Conservation (phyloP, 345 rosid genomes). For the Syzygium oleosum region DNA sequence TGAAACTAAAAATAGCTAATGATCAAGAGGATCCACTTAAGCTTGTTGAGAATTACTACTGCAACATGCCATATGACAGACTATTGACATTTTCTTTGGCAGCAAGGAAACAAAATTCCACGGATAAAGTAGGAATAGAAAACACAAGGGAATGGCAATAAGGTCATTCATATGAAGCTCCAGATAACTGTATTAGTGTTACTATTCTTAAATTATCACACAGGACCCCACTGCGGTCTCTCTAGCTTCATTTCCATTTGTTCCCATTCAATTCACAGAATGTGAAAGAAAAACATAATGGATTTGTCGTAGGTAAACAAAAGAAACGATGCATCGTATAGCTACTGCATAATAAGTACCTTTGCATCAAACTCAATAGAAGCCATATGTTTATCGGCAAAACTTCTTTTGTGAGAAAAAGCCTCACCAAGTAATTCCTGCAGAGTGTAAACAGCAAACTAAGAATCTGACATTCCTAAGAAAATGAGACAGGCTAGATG, state of each 20-base stretch:
- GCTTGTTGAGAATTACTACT: background rate
- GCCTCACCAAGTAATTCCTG: slow-evolving; percentile 62
- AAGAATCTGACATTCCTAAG: background rate
- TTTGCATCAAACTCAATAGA: slow-evolving; percentile 71
- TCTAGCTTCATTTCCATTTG: background rate
- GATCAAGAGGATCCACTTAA: background rate
- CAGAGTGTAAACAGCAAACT: background rate
- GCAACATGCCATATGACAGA: background rate
- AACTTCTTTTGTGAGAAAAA: slow-evolving; percentile 48
- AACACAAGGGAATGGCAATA: background rate
- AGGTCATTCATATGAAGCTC: background rate
- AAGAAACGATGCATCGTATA: background rate
- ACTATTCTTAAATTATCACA: background rate
- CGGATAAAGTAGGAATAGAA: background rate
- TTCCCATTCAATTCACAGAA: background rate
- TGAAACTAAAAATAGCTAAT: background rate
- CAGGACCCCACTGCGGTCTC: background rate
- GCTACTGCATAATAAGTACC: slow-evolving; percentile 23
- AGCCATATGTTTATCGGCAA: slow-evolving; percentile 52
- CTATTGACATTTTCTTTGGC: background rate
- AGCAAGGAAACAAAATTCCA: background rate
- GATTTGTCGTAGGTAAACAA: background rate
- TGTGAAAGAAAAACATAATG: background rate
- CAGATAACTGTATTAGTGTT: background rate
- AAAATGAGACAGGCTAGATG: background rate